Evolutionary conservation across 495 filamentous ascomycete species (phyloP).

Genomic region (Chlorociboria aeruginascens): DNA sequence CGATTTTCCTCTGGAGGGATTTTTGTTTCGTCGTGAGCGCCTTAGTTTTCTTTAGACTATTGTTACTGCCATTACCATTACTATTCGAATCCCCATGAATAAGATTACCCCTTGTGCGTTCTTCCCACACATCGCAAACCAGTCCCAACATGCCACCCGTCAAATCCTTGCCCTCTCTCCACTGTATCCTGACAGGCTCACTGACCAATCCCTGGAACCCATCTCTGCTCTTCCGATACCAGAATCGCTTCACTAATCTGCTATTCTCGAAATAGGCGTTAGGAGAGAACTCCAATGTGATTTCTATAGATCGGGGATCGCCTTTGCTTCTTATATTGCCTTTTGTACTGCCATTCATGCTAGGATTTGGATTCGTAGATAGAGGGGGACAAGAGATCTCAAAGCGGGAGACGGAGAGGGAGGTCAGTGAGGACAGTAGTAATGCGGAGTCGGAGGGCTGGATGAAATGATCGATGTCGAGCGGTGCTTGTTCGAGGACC

Average conservation of each 20-base stretch:
- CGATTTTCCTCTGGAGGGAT: slow-evolving; percentile 40
- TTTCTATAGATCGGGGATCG: slow-evolving; percentile 52
- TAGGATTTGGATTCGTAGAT: too few relatives aligned
- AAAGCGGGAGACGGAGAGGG: slow-evolving; percentile 59
- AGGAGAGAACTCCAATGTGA: slow-evolving; percentile 47
- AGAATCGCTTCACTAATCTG: slow-evolving; percentile 80
- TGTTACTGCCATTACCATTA: slow-evolving; percentile 34
- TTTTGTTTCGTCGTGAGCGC: slow-evolving; percentile 34
- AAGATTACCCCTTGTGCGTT: slow-evolving; percentile 31
- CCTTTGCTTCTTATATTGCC: slow-evolving; percentile 32
- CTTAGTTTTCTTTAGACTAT: slow-evolving; percentile 9
- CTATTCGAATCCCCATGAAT: slow-evolving; percentile 33
- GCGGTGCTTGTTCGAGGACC: slow-evolving; percentile 72
- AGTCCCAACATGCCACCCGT: slow-evolving; percentile 68
- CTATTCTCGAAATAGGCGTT: slow-evolving; percentile 68
- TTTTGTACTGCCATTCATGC: too few relatives aligned
- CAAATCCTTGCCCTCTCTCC: slow-evolving; percentile 76
- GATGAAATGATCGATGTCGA: slow-evolving; percentile 75
- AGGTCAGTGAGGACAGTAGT: slow-evolving; percentile 47
- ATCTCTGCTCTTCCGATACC: slow-evolving; percentile 55
- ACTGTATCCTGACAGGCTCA: slow-evolving; percentile 75
- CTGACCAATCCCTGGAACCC: slow-evolving; percentile 64
- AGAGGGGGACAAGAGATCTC: slow-evolving; percentile 40
- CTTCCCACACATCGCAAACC: slow-evolving; percentile 53
- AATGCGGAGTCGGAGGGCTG: slow-evolving; percentile 61